These are phyloP conservation scores for Acer negundo DNA, from an alignment of 345 rosid species.

Conservation along the genomic window DNA sequence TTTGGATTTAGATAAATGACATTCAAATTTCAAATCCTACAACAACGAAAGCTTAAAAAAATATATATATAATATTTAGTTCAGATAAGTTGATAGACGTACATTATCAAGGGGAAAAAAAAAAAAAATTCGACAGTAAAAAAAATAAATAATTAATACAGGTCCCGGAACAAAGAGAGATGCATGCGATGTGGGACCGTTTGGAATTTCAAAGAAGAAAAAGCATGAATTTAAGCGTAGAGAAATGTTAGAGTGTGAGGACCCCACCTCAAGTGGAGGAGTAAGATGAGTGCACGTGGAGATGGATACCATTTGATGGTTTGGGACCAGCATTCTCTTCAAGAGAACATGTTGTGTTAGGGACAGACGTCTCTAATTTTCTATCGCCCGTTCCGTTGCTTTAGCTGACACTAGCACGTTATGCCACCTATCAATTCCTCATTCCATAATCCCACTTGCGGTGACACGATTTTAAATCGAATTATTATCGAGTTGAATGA, in stretches of 20 bases:
- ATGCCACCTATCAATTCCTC: background rate
- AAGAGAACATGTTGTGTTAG: slow-evolving; percentile 31
- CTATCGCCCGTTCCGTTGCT: slow-evolving; percentile 23
- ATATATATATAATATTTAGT: no score
- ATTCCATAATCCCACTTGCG: background rate
- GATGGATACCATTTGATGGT: background rate
- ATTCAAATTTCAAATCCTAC: no score
- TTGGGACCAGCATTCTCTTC: slow-evolving; percentile 22
- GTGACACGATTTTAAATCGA: no score
- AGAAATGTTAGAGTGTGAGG: background rate
- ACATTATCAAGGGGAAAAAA: no score
- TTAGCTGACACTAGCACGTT: slow-evolving; percentile 29
- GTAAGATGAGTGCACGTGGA: slow-evolving; percentile 1
- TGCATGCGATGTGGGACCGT: slow-evolving; percentile 7
- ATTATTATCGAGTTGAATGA: no score
- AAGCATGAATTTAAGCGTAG: slow-evolving; percentile 6
- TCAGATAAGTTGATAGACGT: no score
- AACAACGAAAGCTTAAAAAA: no score
- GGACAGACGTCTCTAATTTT: slow-evolving; percentile 19
- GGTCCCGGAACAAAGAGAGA: background rate
- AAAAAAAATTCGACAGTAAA: no score
- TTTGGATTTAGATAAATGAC: no score
- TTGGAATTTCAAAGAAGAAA: background rate
- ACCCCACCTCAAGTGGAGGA: background rate
- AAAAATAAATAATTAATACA: background rate